Base-by-base conservation (phyloP, 2,329 filamentous ascomycete species). In the Aureobasidium zeae region DNA sequence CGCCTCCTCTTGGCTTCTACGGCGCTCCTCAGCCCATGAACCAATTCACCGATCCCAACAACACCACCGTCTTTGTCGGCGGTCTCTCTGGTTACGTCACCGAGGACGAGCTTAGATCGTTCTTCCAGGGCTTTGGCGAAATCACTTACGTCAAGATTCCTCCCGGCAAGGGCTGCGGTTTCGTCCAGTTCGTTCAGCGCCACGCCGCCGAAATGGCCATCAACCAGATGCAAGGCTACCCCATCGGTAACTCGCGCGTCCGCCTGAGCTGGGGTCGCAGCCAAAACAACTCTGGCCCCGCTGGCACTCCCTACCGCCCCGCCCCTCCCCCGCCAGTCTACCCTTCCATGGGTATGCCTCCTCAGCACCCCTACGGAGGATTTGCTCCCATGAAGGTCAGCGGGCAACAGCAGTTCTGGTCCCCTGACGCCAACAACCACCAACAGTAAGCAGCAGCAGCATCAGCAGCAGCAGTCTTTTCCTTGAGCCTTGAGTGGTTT, bases 121-220 rank as follows among this genome's bases (percentile, higher is more conserved):
- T 98, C 77, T 98, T 98, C 81, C 91, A 98, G 67, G 91, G 91
- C 56, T 98, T 98, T 52, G 91, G 91, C 49, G 91, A 98, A 65
- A 98, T 98, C 62, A 98, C 91, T 57, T 98, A 98, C 64, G 91
- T 98, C 71, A 98, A 98, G 80, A 98, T 98, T 48, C 91, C 91
- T 43, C 89, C 91, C 52, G 91, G 91, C 70, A 98, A 98, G 77
- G 91, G 91, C 55, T 98, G 91, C 60, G 91, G 91, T 47, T 98
- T 98, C 62, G 91, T 98, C 48, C 91, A 98, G 68, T 98, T 98
- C 57, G 91, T 98, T 46, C 91, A 98, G 71, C 87, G 91, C 53
- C 91, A 98, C 60, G 91, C 91, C 42, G 91, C 91, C 11, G 91
- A 98, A 71, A 98, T 98, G 91, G 91, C 91, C 55, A 98, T 98